A percentile compares a stretch with the other conserved stretches of the same genome.
These are phyloP conservation scores for Cryptosporidium sp. DNA, from an alignment of 169 alveolate genomes.

Conservation along the genomic window DNA sequence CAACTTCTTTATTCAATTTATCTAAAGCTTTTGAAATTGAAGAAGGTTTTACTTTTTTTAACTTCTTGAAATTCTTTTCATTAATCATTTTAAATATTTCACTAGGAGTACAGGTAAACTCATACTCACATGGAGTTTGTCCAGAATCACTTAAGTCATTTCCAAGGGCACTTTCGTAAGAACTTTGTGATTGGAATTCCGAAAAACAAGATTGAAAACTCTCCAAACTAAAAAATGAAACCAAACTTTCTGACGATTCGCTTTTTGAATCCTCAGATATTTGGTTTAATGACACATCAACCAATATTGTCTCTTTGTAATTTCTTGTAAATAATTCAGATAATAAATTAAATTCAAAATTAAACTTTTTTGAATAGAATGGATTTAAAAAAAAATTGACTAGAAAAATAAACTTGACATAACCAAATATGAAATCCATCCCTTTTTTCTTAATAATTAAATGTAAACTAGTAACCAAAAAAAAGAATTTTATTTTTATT, in stretches of 20 bases:
- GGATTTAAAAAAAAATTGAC: no score
- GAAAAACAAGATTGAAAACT: background rate
- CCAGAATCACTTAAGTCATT: background rate
- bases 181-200: background rate
- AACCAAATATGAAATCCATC: no score
- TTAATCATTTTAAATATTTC: background rate
- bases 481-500: no score
- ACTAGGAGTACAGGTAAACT: background rate
- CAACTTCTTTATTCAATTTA: background rate
- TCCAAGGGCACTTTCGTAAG: background rate
- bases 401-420: no score
- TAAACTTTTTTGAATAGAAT: background rate
- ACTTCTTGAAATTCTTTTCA: background rate
- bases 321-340: background rate
- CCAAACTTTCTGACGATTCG: background rate
- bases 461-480: no score
- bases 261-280: background rate
- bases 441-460: no score
- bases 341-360: background rate
- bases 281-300: background rate
- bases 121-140: background rate
- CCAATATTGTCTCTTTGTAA: background rate
- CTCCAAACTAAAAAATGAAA: background rate
- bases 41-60: background rate
- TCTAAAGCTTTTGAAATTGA: background rate